Evolutionary conservation across 2,329 filamentous ascomycete species (phyloP).

Genomic region (Colletotrichum falcatum): DNA sequence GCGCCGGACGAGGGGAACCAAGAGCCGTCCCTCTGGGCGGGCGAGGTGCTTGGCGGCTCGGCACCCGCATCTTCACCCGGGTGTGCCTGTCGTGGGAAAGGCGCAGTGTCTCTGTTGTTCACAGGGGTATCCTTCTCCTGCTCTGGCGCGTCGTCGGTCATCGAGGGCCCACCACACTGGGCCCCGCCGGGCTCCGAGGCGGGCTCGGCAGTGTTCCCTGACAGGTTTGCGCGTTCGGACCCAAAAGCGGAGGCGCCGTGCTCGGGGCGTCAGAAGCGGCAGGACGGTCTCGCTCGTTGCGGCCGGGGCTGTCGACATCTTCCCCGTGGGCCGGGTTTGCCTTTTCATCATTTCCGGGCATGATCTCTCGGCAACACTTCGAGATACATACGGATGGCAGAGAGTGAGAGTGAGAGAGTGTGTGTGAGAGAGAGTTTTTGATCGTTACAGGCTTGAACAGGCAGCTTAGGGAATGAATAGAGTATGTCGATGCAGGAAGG

Average conservation of each 20-base stretch:
- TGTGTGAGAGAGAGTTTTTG: background rate
- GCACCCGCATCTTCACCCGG: too few relatives aligned
- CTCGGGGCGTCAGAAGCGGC: background rate
- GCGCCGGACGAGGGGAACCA: background rate
- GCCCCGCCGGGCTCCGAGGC: background rate
- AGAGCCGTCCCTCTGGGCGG: background rate
- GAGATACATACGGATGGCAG: background rate
- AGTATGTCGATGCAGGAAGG: too few relatives aligned
- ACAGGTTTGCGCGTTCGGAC: background rate
- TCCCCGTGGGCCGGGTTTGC: background rate
- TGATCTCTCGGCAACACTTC: background rate
- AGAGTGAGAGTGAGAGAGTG: too few relatives aligned
- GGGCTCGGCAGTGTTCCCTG: background rate
- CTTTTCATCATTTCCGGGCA: background rate
- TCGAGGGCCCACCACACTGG: too few relatives aligned
- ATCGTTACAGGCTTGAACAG: too few relatives aligned
- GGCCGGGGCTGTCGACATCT: background rate
- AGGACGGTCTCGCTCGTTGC: background rate
- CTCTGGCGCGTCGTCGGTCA: background rate
- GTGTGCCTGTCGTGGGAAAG: background rate
- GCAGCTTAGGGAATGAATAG: too few relatives aligned
- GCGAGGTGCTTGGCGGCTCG: background rate
- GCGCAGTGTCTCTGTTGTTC: too few relatives aligned
- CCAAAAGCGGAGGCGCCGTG: background rate
- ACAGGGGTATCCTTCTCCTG: background rate